Evolutionary conservation across 768 basidiomycete species (phyloP).

Genomic region (Pisolithus marmoratus): DNA sequence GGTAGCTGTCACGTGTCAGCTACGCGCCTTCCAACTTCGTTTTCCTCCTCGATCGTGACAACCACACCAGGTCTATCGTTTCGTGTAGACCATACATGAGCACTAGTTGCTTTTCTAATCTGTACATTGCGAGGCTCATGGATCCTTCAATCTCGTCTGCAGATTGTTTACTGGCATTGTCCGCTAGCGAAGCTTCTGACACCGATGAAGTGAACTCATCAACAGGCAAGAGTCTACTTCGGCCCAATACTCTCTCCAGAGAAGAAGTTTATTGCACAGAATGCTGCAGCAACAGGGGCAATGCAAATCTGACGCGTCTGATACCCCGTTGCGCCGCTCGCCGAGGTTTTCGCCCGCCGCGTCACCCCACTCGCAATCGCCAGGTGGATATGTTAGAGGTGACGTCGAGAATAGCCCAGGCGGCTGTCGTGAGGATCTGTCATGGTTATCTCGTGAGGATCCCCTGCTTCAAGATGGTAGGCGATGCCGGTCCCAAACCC

Average conservation of each 20-base stretch:
- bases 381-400: constrained; percentile 10
- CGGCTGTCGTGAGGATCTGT: constrained; percentile 18
- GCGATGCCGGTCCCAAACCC: constrained; percentile 5
- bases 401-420: constrained; percentile 30
- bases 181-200: constrained; percentile 27
- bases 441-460: constrained; percentile 32
- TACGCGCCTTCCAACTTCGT: constrained; percentile 26
- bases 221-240: constrained; percentile 42
- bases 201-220: constrained; percentile 39
- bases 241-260: constrained; percentile 50
- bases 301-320: constrained; percentile 20
- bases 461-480: constrained; percentile 41
- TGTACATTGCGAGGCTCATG: constrained; percentile 12
- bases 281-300: constrained; percentile 25
- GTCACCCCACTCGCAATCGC: constrained; percentile 19
- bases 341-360: constrained; percentile 42
- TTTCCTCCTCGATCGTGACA: constrained; percentile 11
- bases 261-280: constrained; percentile 35
- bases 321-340: constrained; percentile 42
- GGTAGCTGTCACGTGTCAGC: constrained; percentile 20
- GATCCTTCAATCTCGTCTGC: constrained; percentile 9
- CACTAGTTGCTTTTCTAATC: not conserved
- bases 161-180: constrained; percentile 23
- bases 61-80: not conserved
- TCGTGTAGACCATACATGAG: not conserved